Conservation (phyloP, 2,329 filamentous ascomycete species). For the Huntiella abstrusa region DNA sequence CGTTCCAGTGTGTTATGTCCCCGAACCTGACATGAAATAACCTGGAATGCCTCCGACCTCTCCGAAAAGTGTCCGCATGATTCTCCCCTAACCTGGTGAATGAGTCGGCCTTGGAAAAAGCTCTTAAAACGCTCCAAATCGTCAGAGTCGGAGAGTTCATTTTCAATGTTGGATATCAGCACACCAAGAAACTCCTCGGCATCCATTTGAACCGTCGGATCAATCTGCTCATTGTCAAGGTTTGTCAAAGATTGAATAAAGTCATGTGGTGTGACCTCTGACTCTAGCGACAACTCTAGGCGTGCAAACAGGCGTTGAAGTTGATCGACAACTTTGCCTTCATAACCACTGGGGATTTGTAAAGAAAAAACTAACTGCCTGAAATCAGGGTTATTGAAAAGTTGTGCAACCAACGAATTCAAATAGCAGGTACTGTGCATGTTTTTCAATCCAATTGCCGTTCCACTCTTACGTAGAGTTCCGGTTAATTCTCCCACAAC, state of each 20-base stretch:
- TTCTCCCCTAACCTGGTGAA: constrained; percentile 89
- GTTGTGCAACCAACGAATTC: constrained; percentile 82
- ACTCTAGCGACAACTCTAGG: constrained; percentile 67
- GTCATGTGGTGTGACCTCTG: constrained; percentile 51
- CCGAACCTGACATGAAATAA: constrained; percentile 91
- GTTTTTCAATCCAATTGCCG: constrained; percentile 56
- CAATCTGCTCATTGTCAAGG: constrained; percentile 65
- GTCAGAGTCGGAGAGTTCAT: constrained; percentile 48
- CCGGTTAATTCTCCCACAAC: too few species aligned
- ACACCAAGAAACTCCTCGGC: constrained; percentile 96
- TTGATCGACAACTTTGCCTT: constrained; percentile 52
- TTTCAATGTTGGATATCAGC: constrained; percentile 79
- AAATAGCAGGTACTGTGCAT: constrained; percentile 93
- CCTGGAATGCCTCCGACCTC: constrained; percentile 73
- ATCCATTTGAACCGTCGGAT: constrained; percentile 86
- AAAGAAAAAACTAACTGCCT: constrained; percentile 61
- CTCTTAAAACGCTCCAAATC: constrained; percentile 56
- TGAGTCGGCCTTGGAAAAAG: constrained; percentile 79
- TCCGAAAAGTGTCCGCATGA: constrained; percentile 91
- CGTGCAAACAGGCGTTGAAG: constrained; percentile 67
- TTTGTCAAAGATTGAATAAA: constrained; percentile 63
- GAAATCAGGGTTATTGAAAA: constrained; percentile 89
- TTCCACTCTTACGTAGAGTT: too few species aligned
- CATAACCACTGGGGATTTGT: constrained; percentile 33
- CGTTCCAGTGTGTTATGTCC: constrained; percentile 70